Base-by-base conservation (phyloP, 2,329 filamentous ascomycete genomes). In the Aspergillus awamori region DNA sequence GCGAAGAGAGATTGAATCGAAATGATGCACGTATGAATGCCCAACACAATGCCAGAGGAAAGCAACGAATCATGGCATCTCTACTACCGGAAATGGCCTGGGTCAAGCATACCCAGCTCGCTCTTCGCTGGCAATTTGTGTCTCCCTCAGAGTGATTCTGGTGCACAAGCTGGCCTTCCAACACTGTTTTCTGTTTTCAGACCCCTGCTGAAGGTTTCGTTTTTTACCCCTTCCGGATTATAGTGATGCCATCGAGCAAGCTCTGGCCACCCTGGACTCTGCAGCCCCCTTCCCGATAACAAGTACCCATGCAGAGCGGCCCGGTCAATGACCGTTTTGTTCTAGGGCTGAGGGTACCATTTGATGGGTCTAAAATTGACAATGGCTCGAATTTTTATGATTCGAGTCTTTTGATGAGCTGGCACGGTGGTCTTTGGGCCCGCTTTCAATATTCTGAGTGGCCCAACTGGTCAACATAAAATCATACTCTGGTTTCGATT, bases 1-100 rank as follows among this genome's bases (percentile, higher is more conserved):
- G 68, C 65, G 63, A 64, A 60, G 61, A 59, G 33, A 58, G 33
- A 36, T 36, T 54, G 38, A 58, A 45, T 28, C 22, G 17, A 39
- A 36, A 47, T 30, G 51, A 59, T 53, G 73, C 73, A 77, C 69
- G 76, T 69, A 76, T 76, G 72, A 73, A 72, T 79, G 77, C 77
- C 76, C 76, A 79, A 78, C 72, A 64, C 65, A 62, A 62, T 72
- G 69, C 64, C 61, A 70, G 62, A 68, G 58, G 67, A 64, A 70
- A 69, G 72, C 71, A 69, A 65, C 74, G 70, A 77, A 76, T 76
- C 73, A 74, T 49, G 36, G 45, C 47, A 17, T 43, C 57, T 55
- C 47, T 58, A 55, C 13, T 33, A 20, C 55, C 36, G 53, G 41
- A 62, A 53, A 48, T 59, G 48, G 48, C 54, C 60, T 65, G 62